phyloP scores from a whole-genome alignment of 2,329 filamentous ascomycete genomes.

The Xylaria sp. region DNA sequence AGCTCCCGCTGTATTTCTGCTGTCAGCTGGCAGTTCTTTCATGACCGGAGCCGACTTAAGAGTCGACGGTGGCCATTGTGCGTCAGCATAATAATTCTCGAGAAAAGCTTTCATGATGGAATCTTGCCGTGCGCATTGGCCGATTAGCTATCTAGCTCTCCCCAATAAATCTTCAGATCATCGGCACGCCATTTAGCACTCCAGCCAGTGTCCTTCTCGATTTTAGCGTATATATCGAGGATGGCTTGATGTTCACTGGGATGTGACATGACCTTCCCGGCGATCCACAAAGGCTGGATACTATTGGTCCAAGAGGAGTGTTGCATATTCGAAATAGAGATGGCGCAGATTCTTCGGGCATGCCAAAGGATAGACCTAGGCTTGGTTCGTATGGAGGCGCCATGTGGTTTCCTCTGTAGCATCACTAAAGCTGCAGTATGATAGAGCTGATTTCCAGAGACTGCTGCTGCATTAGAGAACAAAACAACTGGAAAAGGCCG shows the following conservation, averaged over 20 bases:
- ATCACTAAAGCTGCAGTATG: slow-evolving; percentile 1
- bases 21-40: slow-evolving; percentile 17
- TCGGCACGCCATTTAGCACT: slow-evolving; percentile 16
- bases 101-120: neutral
- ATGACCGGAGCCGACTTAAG: slow-evolving; percentile 26
- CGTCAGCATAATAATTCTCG: slow-evolving; percentile 5
- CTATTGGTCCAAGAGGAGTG: neutral
- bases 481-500: slow-evolving; percentile 1
- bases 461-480: neutral
- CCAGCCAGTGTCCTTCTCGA: slow-evolving; percentile 20
- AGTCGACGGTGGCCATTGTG: slow-evolving; percentile 26
- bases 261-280: slow-evolving; percentile 6
- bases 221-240: slow-evolving; percentile 17
- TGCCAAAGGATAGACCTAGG: slow-evolving; percentile 3
- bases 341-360: neutral
- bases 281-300: slow-evolving; percentile 4
- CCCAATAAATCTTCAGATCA: slow-evolving; percentile 20
- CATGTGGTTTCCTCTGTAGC: neutral
- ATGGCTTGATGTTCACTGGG: slow-evolving; percentile 16
- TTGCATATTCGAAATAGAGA: slow-evolving; percentile 1
- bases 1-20: slow-evolving; percentile 19
- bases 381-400: neutral
- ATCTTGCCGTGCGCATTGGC: neutral
- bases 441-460: neutral
- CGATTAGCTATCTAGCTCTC: slow-evolving; percentile 14